Conservation (phyloP, 768 basidiomycete genomes). For the Naematelia aurantialba region DNA sequence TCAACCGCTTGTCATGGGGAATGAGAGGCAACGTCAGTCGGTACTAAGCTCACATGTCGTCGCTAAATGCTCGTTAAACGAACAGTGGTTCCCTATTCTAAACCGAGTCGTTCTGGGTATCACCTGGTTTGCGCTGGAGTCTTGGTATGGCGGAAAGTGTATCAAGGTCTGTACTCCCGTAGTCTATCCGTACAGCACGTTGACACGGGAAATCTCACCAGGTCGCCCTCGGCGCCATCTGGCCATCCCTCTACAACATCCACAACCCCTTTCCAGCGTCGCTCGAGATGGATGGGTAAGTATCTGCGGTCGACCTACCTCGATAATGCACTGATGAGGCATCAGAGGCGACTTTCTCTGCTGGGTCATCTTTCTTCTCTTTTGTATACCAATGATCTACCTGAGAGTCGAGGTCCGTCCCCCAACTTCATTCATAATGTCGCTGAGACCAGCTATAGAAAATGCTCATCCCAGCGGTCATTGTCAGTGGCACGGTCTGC, state of each 20-base stretch:
- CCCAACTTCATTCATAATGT: too few relatives aligned
- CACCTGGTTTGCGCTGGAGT: background rate
- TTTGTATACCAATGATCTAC: background rate
- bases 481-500: background rate
- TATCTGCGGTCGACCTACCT: background rate
- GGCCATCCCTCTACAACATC: background rate
- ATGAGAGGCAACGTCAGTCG: constrained; percentile 18
- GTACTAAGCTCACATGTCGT: background rate
- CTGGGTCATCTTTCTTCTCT: background rate
- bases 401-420: background rate
- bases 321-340: background rate
- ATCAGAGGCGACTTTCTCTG: background rate
- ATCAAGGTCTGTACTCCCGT: too few relatives aligned
- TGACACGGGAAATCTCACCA: background rate
- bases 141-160: too few relatives aligned
- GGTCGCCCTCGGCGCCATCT: background rate
- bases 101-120: background rate
- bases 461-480: background rate
- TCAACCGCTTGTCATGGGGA: constrained; percentile 28
- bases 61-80: background rate
- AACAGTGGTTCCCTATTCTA: background rate
- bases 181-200: too few relatives aligned
- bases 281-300: background rate
- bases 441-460: too few relatives aligned
- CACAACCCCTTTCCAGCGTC: background rate